phyloP scores from a whole-genome alignment of 1,284 basidiomycete species.

The Leucoagaricus sp. region DNA sequence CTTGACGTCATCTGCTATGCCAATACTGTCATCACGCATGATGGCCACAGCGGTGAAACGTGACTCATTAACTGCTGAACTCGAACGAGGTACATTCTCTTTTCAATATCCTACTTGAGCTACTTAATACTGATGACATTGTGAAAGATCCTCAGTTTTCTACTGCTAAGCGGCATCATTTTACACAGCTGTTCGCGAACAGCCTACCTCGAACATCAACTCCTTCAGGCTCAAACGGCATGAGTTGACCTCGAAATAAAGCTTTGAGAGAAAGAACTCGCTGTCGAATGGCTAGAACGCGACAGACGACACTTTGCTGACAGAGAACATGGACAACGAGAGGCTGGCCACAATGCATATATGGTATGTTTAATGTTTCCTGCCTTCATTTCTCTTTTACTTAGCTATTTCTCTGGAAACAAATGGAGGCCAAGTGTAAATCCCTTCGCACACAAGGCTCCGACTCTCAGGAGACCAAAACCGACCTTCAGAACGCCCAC shows the following conservation, averaged over 20 bases:
- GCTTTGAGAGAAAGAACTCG: constrained; percentile 57
- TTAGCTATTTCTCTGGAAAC: constrained; percentile 24
- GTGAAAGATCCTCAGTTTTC: no score
- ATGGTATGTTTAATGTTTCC: constrained; percentile 43
- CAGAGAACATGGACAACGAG: constrained; percentile 56
- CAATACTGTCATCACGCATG: background rate
- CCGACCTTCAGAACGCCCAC: constrained; percentile 56
- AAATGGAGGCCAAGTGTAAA: constrained; percentile 48
- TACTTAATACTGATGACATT: no score
- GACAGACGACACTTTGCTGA: constrained; percentile 65
- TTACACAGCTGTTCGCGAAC: constrained; percentile 32
- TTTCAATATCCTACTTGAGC: no score
- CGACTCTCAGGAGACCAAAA: constrained; percentile 52
- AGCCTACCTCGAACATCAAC: constrained; percentile 59
- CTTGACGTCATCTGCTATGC: background rate
- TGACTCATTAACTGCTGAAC: constrained; percentile 64
- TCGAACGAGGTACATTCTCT: constrained; percentile 71
- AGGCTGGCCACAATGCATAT: constrained; percentile 49
- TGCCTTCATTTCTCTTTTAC: background rate
- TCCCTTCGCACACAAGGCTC: constrained; percentile 46
- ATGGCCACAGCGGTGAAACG: constrained; percentile 43
- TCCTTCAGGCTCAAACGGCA: constrained; percentile 56
- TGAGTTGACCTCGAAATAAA: constrained; percentile 64
- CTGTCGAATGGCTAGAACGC: constrained; percentile 60
- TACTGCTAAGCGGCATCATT: no score